These are phyloP conservation scores for Sapria himalayana DNA, from an alignment of 345 rosid species.

Conservation along the genomic window DNA sequence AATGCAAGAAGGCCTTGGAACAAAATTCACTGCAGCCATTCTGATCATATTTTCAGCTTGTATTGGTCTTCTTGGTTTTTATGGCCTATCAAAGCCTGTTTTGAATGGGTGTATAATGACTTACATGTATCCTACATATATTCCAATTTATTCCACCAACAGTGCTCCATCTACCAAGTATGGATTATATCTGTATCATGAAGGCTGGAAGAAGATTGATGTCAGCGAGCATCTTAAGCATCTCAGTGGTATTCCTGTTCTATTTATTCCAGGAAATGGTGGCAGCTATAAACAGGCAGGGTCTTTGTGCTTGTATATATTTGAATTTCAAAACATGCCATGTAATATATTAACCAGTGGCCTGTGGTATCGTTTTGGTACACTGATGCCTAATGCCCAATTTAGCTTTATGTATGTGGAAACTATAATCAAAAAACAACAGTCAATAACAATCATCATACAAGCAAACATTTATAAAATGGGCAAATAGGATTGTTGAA, in stretches of 20 bases:
- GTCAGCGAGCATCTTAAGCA: constrained; percentile 53
- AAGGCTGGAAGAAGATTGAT: constrained; percentile 94
- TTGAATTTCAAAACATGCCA: no score
- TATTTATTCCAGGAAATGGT: constrained; percentile 87
- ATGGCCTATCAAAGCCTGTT: constrained; percentile 49
- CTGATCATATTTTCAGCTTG: constrained; percentile 33
- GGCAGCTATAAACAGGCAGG: constrained; percentile 95
- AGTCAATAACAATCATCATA: no score
- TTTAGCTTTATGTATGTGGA: no score
- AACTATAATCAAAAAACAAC: no score
- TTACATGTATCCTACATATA: constrained; percentile 89
- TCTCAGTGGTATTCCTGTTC: constrained; percentile 83
- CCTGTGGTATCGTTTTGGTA: no score
- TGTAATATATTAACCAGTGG: no score
- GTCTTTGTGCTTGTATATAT: constrained; percentile 5
- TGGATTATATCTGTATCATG: constrained; percentile 69
- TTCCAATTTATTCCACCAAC: constrained; percentile 38
- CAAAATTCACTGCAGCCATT: constrained; percentile 25
- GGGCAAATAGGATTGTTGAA: no score
- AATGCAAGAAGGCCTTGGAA: constrained; percentile 25
- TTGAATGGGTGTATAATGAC: constrained; percentile 84
- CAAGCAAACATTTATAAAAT: no score
- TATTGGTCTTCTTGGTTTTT: constrained; percentile 37
- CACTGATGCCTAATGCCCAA: no score
- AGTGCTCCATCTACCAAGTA: constrained; percentile 33